phyloP scores from a whole-genome alignment of 2,329 filamentous ascomycete genomes.

The Diaporthe sp. region DNA sequence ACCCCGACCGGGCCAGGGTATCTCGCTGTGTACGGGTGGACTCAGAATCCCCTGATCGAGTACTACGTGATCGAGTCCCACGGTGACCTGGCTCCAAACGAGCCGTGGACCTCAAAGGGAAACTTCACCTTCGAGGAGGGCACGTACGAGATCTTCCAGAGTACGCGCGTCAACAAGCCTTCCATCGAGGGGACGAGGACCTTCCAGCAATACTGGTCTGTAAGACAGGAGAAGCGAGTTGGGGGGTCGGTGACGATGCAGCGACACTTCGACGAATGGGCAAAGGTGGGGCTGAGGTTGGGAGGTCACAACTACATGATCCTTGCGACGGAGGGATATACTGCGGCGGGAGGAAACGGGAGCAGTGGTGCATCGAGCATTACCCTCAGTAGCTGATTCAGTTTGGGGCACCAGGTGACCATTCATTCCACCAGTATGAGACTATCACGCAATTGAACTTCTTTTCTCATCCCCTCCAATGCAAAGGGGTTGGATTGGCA shows the following conservation, averaged over 20 bases:
- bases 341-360: slow-evolving; percentile 54
- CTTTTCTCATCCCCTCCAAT: too few species aligned
- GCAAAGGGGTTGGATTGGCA: too few species aligned
- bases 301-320: slow-evolving; percentile 68
- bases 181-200: slow-evolving; percentile 68
- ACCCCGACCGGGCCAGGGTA: slow-evolving; percentile 58
- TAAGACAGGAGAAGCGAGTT: slow-evolving; percentile 62
- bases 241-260: slow-evolving; percentile 66
- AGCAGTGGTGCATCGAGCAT: slow-evolving; percentile 48
- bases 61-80: slow-evolving; percentile 71
- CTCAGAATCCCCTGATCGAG: slow-evolving; percentile 66
- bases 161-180: slow-evolving; percentile 64
- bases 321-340: slow-evolving; percentile 54
- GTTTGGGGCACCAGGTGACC: too few species aligned
- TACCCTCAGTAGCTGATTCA: slow-evolving; percentile 31
- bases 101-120: slow-evolving; percentile 62
- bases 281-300: slow-evolving; percentile 60
- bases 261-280: slow-evolving; percentile 69
- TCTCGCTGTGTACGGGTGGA: slow-evolving; percentile 72
- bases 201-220: slow-evolving; percentile 67
- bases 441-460: too few species aligned
- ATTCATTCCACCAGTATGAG: too few species aligned
- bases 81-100: slow-evolving; percentile 63
- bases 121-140: slow-evolving; percentile 65
- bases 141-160: slow-evolving; percentile 66